These are phyloP conservation scores for Beta macrorhiza DNA, from an alignment of 179 eudicot genomes.

Conservation along the genomic window DNA sequence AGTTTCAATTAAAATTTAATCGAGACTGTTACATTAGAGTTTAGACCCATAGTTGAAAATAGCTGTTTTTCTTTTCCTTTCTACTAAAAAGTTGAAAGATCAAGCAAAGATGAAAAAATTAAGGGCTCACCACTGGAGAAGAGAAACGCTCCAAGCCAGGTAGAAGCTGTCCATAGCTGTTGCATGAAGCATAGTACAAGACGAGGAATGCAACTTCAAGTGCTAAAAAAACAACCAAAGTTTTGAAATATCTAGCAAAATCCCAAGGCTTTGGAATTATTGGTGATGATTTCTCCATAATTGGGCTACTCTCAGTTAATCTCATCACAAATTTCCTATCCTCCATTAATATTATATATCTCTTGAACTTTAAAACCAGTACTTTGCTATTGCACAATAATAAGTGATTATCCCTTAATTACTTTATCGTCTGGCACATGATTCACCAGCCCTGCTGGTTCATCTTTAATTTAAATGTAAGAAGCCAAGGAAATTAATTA, in stretches of 20 bases:
- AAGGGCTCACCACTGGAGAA: neutral
- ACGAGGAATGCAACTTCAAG: slow-evolving; percentile 19
- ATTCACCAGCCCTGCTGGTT: neutral
- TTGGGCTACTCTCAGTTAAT: neutral
- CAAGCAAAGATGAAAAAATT: neutral
- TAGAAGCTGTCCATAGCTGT: slow-evolving; percentile 9
- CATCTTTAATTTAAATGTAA: neutral
- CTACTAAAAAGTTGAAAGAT: neutral
- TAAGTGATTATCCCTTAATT: too few relatives aligned
- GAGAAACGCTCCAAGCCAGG: neutral
- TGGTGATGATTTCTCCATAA: neutral
- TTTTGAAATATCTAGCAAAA: slow-evolving; percentile 13
- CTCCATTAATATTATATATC: neutral
- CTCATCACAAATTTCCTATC: neutral
- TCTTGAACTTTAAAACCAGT: too few relatives aligned
- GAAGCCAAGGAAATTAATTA: neutral
- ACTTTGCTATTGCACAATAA: too few relatives aligned
- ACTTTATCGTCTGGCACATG: too few relatives aligned
- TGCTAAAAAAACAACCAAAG: neutral
- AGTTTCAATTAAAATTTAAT: too few relatives aligned
- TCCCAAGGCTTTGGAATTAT: neutral
- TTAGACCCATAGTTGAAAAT: too few relatives aligned
- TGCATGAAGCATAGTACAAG: slow-evolving; percentile 8
- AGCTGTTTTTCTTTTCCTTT: too few relatives aligned
- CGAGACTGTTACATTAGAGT: too few relatives aligned